phyloP scores from a whole-genome alignment of 345 rosid species.

The Populus alba region DNA sequence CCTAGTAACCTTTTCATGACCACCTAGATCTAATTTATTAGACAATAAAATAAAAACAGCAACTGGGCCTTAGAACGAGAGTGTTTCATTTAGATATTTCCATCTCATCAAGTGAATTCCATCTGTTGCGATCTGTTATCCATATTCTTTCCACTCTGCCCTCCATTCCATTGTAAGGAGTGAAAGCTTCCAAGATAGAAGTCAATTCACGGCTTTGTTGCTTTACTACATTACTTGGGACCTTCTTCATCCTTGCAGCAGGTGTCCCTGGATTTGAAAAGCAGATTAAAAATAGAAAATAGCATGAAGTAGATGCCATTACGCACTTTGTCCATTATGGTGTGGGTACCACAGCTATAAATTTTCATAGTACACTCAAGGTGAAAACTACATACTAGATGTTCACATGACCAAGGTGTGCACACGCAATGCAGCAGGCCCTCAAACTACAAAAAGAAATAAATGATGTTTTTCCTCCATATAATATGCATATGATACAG shows the following conservation, averaged over 20 bases:
- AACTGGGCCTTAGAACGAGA: background rate
- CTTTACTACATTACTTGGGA: slow-evolving; percentile 76
- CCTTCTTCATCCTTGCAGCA: slow-evolving; percentile 97
- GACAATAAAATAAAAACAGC: background rate
- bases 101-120: slow-evolving; percentile 79
- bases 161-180: slow-evolving; percentile 78
- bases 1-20: background rate
- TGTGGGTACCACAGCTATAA: background rate
- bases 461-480: background rate
- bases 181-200: slow-evolving; percentile 78
- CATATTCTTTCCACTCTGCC: slow-evolving; percentile 85
- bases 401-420: background rate
- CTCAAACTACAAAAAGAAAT: background rate
- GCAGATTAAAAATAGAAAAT: background rate
- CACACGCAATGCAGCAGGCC: background rate
- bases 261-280: slow-evolving; percentile 65
- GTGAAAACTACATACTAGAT: background rate
- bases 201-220: slow-evolving; percentile 90
- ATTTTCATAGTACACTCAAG: background rate
- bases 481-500: background rate
- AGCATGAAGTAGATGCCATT: background rate
- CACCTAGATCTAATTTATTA: background rate
- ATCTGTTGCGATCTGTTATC: slow-evolving; percentile 91
- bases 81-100: background rate
- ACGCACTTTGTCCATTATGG: background rate